Evolutionary conservation across 2,329 filamentous ascomycete genomes (phyloP).

Genomic region (Aspergillus pseudotamarii): DNA sequence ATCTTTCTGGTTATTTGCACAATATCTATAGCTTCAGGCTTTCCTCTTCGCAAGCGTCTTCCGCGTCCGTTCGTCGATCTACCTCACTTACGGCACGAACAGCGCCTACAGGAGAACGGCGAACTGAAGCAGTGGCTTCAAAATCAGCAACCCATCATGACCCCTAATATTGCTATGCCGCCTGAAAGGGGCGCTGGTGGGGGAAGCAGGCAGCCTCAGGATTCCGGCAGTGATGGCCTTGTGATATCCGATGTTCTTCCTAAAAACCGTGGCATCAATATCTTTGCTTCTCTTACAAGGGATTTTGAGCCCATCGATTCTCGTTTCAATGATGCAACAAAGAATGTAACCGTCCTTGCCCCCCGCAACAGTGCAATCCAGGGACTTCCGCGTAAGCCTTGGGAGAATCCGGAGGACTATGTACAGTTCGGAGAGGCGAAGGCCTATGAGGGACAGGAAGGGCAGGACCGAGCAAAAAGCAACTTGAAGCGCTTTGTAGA

Average conservation of each 20-base stretch:
- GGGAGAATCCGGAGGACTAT: conserved; percentile 72
- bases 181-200: conserved; percentile 8
- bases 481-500: conserved; percentile 84
- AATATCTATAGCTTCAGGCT: conserved; percentile 16
- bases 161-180: conserved; percentile 28
- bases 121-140: conserved; percentile 24
- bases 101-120: conserved; percentile 13
- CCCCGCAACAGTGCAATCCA: conserved; percentile 83
- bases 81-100: conserved; percentile 20
- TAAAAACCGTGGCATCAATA: conserved; percentile 74
- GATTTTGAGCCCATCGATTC: conserved; percentile 70
- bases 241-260: conserved; percentile 84
- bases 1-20: conserved; percentile 16
- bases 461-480: conserved; percentile 71
- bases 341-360: conserved; percentile 83
- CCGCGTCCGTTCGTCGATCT: conserved; percentile 20
- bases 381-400: conserved; percentile 75
- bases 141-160: conserved; percentile 30
- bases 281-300: conserved; percentile 80
- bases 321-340: conserved; percentile 66
- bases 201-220: conserved; percentile 14
- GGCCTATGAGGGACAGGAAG: conserved; percentile 75
- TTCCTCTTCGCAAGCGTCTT: conserved; percentile 25
- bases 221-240: conserved; percentile 49
- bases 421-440: conserved; percentile 60